phyloP scores from a whole-genome alignment of 495 filamentous ascomycete genomes.

The Pseudotulostoma volvatum region DNA sequence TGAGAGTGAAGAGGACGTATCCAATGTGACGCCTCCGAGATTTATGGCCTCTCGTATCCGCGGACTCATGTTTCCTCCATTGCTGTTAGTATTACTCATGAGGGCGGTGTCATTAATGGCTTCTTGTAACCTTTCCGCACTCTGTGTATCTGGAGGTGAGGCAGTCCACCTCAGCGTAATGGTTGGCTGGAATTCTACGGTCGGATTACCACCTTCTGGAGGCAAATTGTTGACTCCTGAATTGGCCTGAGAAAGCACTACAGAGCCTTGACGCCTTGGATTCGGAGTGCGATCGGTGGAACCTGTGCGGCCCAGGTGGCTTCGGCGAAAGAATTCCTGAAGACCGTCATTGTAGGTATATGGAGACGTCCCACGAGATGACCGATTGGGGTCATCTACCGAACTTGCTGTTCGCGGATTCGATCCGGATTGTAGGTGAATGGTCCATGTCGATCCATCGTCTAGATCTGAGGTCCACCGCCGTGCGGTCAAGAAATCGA shows the following conservation, averaged over 20 bases:
- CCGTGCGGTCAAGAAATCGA: constrained; percentile 38
- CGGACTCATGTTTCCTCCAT: not conserved
- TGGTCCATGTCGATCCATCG: constrained; percentile 16
- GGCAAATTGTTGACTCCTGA: constrained; percentile 6
- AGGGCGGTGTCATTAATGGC: constrained; percentile 7
- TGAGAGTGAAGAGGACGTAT: constrained; percentile 8
- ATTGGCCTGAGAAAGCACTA: constrained; percentile 26
- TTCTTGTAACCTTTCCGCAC: constrained; percentile 3
- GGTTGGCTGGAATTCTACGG: constrained; percentile 19
- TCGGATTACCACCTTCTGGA: not conserved
- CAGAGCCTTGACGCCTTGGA: constrained; percentile 29
- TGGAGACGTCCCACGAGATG: constrained; percentile 23
- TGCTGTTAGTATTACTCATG: constrained; percentile 3
- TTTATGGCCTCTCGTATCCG: constrained; percentile 9
- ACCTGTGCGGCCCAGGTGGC: constrained; percentile 12
- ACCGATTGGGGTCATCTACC: constrained; percentile 23
- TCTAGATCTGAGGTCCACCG: constrained; percentile 24
- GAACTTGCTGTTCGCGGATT: constrained; percentile 20
- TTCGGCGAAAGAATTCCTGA: constrained; percentile 17
- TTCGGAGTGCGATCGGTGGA: constrained; percentile 17
- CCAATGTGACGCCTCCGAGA: constrained; percentile 11
- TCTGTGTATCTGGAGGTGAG: constrained; percentile 20
- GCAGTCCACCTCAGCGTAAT: constrained; percentile 23
- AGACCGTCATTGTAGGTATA: constrained; percentile 12
- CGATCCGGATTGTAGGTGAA: constrained; percentile 15